phyloP scores from a whole-genome alignment of 345 rosid species.

The Populus tremula region DNA sequence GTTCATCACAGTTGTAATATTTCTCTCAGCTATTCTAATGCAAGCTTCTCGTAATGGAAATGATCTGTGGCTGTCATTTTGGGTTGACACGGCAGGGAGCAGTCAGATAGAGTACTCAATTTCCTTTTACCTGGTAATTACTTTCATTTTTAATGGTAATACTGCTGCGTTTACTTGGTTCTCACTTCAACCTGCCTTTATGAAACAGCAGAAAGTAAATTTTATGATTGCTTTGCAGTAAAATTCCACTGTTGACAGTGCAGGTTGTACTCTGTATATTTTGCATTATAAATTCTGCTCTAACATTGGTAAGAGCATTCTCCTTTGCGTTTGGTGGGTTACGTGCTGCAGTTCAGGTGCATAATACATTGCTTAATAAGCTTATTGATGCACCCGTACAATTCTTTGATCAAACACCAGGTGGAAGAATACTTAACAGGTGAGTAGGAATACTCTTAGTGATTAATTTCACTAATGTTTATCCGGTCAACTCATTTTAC shows the following conservation, averaged over 20 bases:
- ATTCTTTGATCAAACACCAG: slow-evolving; percentile 95
- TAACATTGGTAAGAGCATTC: slow-evolving; percentile 87
- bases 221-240: neutral
- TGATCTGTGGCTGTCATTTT: slow-evolving; percentile 89
- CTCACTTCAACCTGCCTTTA: too few relatives aligned
- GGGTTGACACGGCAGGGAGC: slow-evolving; percentile 76
- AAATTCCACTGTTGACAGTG: slow-evolving; percentile 11
- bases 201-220: too few relatives aligned
- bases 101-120: slow-evolving; percentile 47
- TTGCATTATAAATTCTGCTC: slow-evolving; percentile 62
- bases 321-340: slow-evolving; percentile 93
- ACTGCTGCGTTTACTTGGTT: too few relatives aligned
- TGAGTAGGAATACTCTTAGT: slow-evolving; percentile 25
- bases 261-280: slow-evolving; percentile 77
- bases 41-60: slow-evolving; percentile 93
- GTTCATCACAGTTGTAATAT: slow-evolving; percentile 56
- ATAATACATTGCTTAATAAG: slow-evolving; percentile 56
- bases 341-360: slow-evolving; percentile 73
- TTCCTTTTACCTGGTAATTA: slow-evolving; percentile 71
- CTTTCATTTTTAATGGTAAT: slow-evolving; percentile 1
- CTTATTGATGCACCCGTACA: slow-evolving; percentile 71
- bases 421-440: slow-evolving; percentile 96
- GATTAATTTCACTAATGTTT: slow-evolving; percentile 11
- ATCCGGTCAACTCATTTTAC: slow-evolving; percentile 1
- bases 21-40: slow-evolving; percentile 77